A percentile compares a stretch with the other conserved stretches of the same genome.
phyloP scores from a whole-genome alignment of 2,329 filamentous ascomycete species.

The Magnaporthiopsis incrustans region DNA sequence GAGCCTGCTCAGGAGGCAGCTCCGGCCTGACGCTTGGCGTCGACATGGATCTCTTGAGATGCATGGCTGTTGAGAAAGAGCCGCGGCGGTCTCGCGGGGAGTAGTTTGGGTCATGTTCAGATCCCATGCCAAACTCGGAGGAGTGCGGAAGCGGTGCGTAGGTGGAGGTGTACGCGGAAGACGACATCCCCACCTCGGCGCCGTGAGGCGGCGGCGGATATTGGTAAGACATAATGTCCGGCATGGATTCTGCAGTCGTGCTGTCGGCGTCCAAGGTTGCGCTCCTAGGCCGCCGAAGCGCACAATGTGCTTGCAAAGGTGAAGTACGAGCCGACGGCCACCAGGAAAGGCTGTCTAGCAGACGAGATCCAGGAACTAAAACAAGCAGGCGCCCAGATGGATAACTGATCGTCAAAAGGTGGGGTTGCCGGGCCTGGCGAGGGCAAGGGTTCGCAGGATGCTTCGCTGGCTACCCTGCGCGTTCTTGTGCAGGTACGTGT shows the following conservation, averaged over 20 bases:
- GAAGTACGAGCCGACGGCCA: background rate
- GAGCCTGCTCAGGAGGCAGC: constrained; percentile 14
- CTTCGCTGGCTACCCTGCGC: background rate
- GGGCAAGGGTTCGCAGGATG: background rate
- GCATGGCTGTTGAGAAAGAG: constrained; percentile 28
- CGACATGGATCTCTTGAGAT: constrained; percentile 41
- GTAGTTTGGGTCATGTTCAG: constrained; percentile 22
- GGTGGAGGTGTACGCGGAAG: constrained; percentile 27
- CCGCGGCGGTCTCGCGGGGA: constrained; percentile 29
- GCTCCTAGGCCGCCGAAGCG: background rate
- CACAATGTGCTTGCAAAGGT: background rate
- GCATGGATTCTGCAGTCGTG: constrained; percentile 24
- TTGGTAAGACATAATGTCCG: constrained; percentile 40
- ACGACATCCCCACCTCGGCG: constrained; percentile 32
- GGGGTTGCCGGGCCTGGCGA: background rate
- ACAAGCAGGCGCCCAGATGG: background rate
- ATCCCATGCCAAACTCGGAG: constrained; percentile 23
- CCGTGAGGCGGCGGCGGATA: constrained; percentile 35
- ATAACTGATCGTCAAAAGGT: background rate
- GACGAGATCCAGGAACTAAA: background rate
- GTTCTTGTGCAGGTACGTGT: background rate
- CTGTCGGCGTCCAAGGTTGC: constrained; percentile 18
- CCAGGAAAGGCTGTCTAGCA: background rate
- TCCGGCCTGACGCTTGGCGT: constrained; percentile 37
- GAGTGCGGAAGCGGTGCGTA: constrained; percentile 25